Percentiles rank a stretch among this genome's conserved stretches.
These are phyloP conservation scores for Tolypocladium nubicola DNA, from an alignment of 2,329 filamentous ascomycete genomes.

Conservation along the genomic window DNA sequence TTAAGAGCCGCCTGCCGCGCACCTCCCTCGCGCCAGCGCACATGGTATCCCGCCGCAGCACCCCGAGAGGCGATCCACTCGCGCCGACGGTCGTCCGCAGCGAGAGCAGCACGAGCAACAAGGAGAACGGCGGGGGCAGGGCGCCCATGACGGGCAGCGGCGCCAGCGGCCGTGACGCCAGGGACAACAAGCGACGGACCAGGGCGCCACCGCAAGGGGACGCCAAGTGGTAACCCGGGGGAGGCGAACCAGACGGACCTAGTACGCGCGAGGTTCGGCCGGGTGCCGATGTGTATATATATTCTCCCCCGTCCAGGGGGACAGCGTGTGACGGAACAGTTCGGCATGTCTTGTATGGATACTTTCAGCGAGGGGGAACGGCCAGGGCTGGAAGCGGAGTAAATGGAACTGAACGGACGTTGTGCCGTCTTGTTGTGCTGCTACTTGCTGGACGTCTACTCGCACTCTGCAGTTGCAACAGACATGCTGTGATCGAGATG, in stretches of 20 bases:
- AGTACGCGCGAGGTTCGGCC: neutral
- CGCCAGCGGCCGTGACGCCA: neutral
- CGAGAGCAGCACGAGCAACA: conserved; percentile 28
- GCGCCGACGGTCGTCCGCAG: conserved; percentile 22
- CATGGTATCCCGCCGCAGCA: conserved; percentile 9
- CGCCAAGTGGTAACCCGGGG: neutral
- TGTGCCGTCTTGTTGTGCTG: neutral
- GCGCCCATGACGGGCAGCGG: neutral
- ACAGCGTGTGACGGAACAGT: neutral
- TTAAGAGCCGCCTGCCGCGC: conserved; percentile 28
- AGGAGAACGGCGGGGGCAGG: conserved; percentile 19
- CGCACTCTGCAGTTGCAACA: too few relatives aligned
- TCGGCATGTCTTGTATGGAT: neutral
- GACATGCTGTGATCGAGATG: too few relatives aligned
- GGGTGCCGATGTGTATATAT: neutral
- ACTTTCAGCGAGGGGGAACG: neutral
- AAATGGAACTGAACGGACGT: neutral
- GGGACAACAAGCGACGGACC: conserved; percentile 1
- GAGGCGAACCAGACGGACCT: neutral
- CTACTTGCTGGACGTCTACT: neutral
- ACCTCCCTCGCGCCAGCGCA: conserved; percentile 19
- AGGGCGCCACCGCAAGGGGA: neutral
- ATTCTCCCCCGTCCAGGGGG: neutral
- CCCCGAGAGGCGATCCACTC: conserved; percentile 7
- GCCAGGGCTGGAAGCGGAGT: neutral